These are phyloP conservation scores for Skeletonema marinoi DNA, from an alignment of 108 stramenopile genomes.

Conservation along the genomic window DNA sequence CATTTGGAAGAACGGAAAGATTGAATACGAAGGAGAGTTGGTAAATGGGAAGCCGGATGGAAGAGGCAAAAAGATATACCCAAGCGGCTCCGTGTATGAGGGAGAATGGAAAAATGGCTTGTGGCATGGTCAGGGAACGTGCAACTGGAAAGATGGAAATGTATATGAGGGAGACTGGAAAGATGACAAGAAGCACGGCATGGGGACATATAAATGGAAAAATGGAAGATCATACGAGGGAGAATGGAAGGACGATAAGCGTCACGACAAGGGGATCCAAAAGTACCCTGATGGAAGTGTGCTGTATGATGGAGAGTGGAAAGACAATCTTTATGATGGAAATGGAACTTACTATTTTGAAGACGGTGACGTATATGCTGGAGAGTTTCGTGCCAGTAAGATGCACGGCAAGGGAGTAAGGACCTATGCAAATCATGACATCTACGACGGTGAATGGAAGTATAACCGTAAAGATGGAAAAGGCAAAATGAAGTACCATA, in stretches of 20 bases:
- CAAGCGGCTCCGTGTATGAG: background rate
- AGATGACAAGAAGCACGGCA: constrained; percentile 47
- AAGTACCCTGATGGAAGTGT: background rate
- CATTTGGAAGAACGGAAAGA: constrained; percentile 45
- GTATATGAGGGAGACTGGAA: constrained; percentile 48
- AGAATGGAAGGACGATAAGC: constrained; percentile 35
- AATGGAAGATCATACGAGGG: constrained; percentile 38
- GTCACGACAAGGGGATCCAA: constrained; percentile 30
- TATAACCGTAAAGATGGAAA: too few relatives aligned
- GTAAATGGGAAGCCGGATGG: background rate
- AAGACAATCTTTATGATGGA: background rate
- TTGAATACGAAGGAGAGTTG: constrained; percentile 48
- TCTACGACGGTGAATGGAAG: too few relatives aligned
- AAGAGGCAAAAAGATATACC: background rate
- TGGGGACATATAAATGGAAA: constrained; percentile 38
- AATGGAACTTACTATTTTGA: too few relatives aligned
- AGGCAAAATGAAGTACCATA: too few relatives aligned
- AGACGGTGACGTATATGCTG: background rate
- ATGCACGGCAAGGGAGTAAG: too few relatives aligned
- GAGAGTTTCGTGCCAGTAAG: too few relatives aligned
- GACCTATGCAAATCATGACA: too few relatives aligned
- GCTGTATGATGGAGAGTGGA: background rate
- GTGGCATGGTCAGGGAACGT: constrained; percentile 22
- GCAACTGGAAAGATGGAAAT: constrained; percentile 29
- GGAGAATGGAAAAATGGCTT: constrained; percentile 29